Percentiles rank a stretch among this genome's conserved stretches.
Evolutionary conservation across 805 yeast species (phyloP).

Genomic region (Lipomyces starkeyi): DNA sequence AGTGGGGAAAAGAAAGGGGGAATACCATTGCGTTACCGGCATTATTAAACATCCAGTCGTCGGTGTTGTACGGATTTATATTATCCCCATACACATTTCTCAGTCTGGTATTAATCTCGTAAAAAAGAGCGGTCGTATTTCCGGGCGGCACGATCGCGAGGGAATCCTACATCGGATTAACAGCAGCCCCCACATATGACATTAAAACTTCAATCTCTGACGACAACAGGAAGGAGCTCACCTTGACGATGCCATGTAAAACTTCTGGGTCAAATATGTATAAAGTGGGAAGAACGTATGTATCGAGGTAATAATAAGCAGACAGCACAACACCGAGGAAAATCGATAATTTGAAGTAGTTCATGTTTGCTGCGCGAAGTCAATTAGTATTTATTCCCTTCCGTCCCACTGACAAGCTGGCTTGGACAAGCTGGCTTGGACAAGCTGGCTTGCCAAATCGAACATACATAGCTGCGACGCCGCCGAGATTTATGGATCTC

Average conservation of each 20-base stretch:
- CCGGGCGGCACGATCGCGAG: slow-evolving; percentile 47
- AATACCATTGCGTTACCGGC: slow-evolving; percentile 95
- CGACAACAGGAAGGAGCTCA: not conserved
- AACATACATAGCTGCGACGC: not conserved
- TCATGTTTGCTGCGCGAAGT: slow-evolving; percentile 4
- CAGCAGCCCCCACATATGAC: too few relatives aligned
- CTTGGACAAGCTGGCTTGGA: too few relatives aligned
- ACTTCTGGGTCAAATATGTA: slow-evolving; percentile 73
- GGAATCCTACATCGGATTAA: slow-evolving; percentile 16
- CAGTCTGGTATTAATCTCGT: slow-evolving; percentile 63
- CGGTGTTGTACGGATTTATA: slow-evolving; percentile 71
- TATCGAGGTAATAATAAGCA: slow-evolving; percentile 46
- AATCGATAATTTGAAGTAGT: slow-evolving; percentile 18
- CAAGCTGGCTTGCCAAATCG: not conserved
- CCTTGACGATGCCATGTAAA: slow-evolving; percentile 60
- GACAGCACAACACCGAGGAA: slow-evolving; percentile 24
- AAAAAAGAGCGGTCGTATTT: slow-evolving; percentile 65
- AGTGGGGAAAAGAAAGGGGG: not conserved
- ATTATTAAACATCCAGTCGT: slow-evolving; percentile 95
- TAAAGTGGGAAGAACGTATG: slow-evolving; percentile 69
- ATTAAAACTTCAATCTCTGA: not conserved
- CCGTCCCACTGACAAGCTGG: not conserved
- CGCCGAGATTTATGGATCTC: not conserved
- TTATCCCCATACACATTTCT: slow-evolving; percentile 71
- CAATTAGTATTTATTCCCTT: not conserved